Base-by-base conservation (phyloP, 345 rosid genomes). In the Bruguiera gymnorhiza region DNA sequence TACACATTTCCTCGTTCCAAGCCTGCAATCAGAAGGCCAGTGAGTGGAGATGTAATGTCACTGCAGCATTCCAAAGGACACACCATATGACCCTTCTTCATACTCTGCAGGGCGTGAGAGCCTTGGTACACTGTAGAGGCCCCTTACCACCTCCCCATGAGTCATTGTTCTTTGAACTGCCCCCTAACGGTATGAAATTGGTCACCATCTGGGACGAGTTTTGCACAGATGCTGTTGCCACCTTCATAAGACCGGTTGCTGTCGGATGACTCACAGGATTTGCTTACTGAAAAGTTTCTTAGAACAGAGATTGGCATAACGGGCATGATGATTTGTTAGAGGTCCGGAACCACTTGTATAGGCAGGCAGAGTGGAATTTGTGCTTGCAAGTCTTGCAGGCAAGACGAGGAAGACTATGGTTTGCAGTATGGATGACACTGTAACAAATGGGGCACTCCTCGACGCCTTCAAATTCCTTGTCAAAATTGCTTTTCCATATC, bases 381-480 rank as follows among this genome's bases (percentile, higher is more conserved):
- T 94, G 93, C 73, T 92, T 91, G 88, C 99, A 91, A 60, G 97
- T 92, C 75, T 79, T 82, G 85, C 97, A 94, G 51, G 96, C 96
- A 72, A 89, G 90, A 63, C 96, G 95, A 66, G 99, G 97, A 69
- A 89, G 93, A 85, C 89, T 86, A 77, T 89, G 97, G 76, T 92
- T 88, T 30, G 72, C 78, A 21, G 96, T 89, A 81, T 94, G 99
- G 67, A 94, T 92, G 72, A 94, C 96, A 77, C 97, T 94, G 84
- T 94, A 94, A 76, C 99, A 94, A 63, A 94, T 94, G 9, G 97
- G 99, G 70, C 99, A 94, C 83, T 94, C 99, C 74, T 94, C 99
- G 51, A 94, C 86, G 66, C 99, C 99, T 85, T 91, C 89, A 72
- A 94, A 94, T 78, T 89, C 97, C 83, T 92, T 92, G 84, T 94